Conservation (phyloP, 1,139 yeast genomes). For the Pichia sp. region DNA sequence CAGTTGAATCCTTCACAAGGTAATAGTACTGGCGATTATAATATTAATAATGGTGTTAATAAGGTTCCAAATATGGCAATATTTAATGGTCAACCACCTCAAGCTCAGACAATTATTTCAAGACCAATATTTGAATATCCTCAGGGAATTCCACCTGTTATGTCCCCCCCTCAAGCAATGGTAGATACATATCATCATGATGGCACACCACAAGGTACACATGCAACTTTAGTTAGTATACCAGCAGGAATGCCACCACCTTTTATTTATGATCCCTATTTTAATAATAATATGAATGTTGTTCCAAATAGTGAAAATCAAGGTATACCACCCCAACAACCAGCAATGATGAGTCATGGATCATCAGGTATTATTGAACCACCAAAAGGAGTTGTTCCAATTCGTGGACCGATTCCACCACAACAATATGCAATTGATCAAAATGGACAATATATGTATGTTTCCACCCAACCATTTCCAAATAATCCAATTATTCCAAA, state of each 20-base stretch:
- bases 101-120: slow-evolving; percentile 24
- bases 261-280: slow-evolving; percentile 29
- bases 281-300: slow-evolving; percentile 19
- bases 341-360: slow-evolving; percentile 11
- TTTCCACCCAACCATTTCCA: slow-evolving; percentile 19
- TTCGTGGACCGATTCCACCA: slow-evolving; percentile 16
- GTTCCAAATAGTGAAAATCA: slow-evolving; percentile 3
- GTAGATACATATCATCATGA: slow-evolving; percentile 17
- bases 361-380: slow-evolving; percentile 17
- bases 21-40: not conserved
- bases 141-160: not conserved
- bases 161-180: slow-evolving; percentile 14
- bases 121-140: slow-evolving; percentile 21
- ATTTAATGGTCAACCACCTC: slow-evolving; percentile 2
- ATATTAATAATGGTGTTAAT: not conserved
- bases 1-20: not conserved
- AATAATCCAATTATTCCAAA: slow-evolving; percentile 14
- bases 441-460: slow-evolving; percentile 26
- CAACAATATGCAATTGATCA: slow-evolving; percentile 24
- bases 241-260: slow-evolving; percentile 27
- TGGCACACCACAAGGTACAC: slow-evolving; percentile 20
- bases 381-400: slow-evolving; percentile 11
- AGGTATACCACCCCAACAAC: slow-evolving; percentile 15
- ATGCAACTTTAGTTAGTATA: slow-evolving; percentile 23
- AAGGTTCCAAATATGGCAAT: slow-evolving; percentile 5